Conservation (phyloP, 768 basidiomycete species). For the Paxillus ammoniavirescens region DNA sequence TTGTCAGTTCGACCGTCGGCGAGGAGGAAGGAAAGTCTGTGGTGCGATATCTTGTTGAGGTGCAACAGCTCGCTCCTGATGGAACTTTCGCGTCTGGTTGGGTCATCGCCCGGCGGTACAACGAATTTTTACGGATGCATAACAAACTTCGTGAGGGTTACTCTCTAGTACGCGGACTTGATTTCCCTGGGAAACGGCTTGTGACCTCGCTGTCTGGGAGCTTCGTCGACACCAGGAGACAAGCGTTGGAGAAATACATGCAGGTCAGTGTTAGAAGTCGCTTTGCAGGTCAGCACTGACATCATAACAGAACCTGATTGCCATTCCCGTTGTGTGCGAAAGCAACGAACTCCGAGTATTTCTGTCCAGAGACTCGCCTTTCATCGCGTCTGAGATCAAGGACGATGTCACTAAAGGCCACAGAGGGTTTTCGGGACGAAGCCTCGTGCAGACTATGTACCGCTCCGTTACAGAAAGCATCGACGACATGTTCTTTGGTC, state of each 20-base stretch:
- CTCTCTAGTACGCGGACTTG: constrained; percentile 61
- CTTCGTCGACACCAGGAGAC: constrained; percentile 80
- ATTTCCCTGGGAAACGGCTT: constrained; percentile 93
- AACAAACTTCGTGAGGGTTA: constrained; percentile 80
- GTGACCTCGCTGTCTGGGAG: constrained; percentile 84
- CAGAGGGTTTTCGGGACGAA: constrained; percentile 60
- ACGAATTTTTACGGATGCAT: constrained; percentile 91
- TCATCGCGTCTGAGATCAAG: constrained; percentile 55
- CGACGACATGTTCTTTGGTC: constrained; percentile 96
- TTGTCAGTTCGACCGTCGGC: constrained; percentile 78
- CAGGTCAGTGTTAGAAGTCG: constrained; percentile 54
- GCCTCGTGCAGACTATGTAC: constrained; percentile 84
- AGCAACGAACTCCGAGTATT: constrained; percentile 82
- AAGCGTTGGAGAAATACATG: constrained; percentile 84
- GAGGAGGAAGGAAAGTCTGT: constrained; percentile 89
- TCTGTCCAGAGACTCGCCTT: constrained; percentile 84
- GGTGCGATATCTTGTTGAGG: constrained; percentile 88
- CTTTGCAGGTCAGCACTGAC: constrained; percentile 1
- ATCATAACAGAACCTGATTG: constrained; percentile 59
- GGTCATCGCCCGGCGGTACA: constrained; percentile 92
- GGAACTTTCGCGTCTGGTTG: constrained; percentile 83
- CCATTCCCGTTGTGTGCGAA: constrained; percentile 74
- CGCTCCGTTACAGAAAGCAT: constrained; percentile 91
- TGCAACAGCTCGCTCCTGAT: constrained; percentile 82
- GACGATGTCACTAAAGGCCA: constrained; percentile 40